These are phyloP conservation scores for Penstemon davidsonii DNA, from an alignment of 257 asterid genomes.

Conservation along the genomic window DNA sequence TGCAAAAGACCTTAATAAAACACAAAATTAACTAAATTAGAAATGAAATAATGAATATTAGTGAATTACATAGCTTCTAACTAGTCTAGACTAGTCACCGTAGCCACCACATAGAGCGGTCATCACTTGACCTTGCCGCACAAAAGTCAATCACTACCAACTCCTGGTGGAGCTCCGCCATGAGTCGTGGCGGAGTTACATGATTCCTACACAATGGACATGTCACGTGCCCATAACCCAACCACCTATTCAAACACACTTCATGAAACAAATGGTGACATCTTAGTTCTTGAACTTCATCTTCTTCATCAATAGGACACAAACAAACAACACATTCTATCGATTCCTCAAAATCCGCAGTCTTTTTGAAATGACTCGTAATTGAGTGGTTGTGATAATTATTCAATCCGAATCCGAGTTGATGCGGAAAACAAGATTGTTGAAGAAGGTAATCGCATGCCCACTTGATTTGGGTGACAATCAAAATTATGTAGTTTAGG, in stretches of 20 bases:
- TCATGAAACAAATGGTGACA: conserved; percentile 34
- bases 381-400: neutral
- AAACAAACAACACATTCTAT: conserved; percentile 36
- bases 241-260: conserved; percentile 36
- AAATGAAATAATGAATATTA: too few species aligned
- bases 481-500: conserved; percentile 2
- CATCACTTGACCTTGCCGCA: conserved; percentile 6
- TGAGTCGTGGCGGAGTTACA: conserved; percentile 12
- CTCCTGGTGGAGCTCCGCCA: conserved; percentile 31
- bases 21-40: too few species aligned
- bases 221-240: conserved; percentile 29
- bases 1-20: too few species aligned
- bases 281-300: conserved; percentile 28
- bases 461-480: conserved; percentile 25
- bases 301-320: conserved; percentile 33
- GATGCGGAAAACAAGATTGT: conserved; percentile 31
- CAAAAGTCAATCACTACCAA: conserved; percentile 23
- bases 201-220: conserved; percentile 36
- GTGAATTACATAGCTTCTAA: too few species aligned
- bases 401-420: neutral
- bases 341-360: neutral
- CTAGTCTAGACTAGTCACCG: conserved; percentile 15
- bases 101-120: conserved; percentile 34
- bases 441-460: conserved; percentile 29
- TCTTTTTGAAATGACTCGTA: neutral